Base-by-base conservation (phyloP, 2,329 filamentous ascomycete species). In the Paramyrothecium roridum region DNA sequence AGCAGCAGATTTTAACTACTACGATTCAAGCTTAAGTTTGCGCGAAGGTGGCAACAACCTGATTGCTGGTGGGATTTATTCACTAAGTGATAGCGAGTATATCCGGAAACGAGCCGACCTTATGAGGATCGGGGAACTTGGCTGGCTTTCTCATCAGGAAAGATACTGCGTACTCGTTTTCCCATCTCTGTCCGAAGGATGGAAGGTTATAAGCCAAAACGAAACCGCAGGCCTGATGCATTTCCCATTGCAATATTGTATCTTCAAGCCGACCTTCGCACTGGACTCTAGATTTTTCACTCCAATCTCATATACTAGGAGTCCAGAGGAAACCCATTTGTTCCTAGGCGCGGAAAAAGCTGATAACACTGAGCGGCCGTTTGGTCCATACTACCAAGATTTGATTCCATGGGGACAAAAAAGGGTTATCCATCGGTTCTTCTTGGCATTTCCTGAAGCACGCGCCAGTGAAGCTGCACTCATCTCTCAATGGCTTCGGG, bases 391-490 rank as follows among this genome's bases (percentile, higher is more conserved):
- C 13, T 74, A 73, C 48, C 57, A 67, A 12, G 56, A 61, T 10
- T 66, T 75, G 1, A 52, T 69, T 22, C 63, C 67, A 54, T 16
- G 23, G 52, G 23, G 8, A 16, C 20, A 48, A 49, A 57, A 26
- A 52, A 57, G 20, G 59, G 55, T 57, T 8, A 63, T 59, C 23
- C 61, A 67, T 3, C 62, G 59, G 22, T 78, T 83, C 59, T 84
- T 77, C 57, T 63, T 85, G 1, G 68, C 77, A 2, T 84, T 84
- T 51, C 80, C 82, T 1, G 60, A 63, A 0, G 67, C 71, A 2
- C 67, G 69, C 26, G 55, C 59, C 8, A 54, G 68, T 12, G 71
- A 73, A 40, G 68, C 70, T 19, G 59, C 67, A 10, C 70, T 77
- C 10, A n/a, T 83, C 2, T 69, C 64, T 26, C 64, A 68, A 19